Base-by-base conservation (phyloP, 106 monocot species). In the Ottelia alismoides region DNA sequence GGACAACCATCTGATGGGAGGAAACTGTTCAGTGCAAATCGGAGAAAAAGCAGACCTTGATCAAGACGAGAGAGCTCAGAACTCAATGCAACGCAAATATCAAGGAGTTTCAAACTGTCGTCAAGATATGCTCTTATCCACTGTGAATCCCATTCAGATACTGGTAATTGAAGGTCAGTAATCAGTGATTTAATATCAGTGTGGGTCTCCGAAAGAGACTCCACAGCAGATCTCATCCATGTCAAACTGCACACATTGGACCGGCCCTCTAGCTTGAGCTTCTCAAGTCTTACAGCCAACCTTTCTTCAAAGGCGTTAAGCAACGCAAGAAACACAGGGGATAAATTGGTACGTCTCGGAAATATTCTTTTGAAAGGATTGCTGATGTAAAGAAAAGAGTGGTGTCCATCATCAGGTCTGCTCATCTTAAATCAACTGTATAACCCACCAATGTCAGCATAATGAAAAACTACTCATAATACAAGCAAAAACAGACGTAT, bases 121-220 rank as follows among this genome's bases (percentile, higher is more conserved):
- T 92, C 67, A 49, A 92, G 65, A 63, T 92, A 92, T 31, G 73
- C 62, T 23, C 83, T 67, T 47, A 84, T 71, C 93, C 80, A 93
- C 32, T 78, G 78, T 29, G 77, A 63, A 52, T 93, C 87, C 93
- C 93, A 93, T 50, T 93, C 84, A 7, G 80, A 78, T 28, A 81
- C 70, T 3, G 83, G 93, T 47, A 93, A 78, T 47, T 84, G 69
- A 49, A 87, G 87, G 48, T 78, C 87, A 31, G 72, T 83, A 14
- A 80, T 81, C 52, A 92, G 60, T 21, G 31, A 53, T 11, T 78
- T 75, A 45, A 92, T 62, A 40, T 69, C 68, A 14, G 29, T 62
- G 48, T 87, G 92, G 7, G 65, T 65, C 23, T 75, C 77, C 1
- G 71, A 75, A n/a, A 92, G 55, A 26, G 58, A 47, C 30, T 62